Percentiles rank a stretch among this genome's conserved stretches.
Evolutionary conservation across 768 basidiomycete species (phyloP).

Genomic region (Lentinula guzmanii): DNA sequence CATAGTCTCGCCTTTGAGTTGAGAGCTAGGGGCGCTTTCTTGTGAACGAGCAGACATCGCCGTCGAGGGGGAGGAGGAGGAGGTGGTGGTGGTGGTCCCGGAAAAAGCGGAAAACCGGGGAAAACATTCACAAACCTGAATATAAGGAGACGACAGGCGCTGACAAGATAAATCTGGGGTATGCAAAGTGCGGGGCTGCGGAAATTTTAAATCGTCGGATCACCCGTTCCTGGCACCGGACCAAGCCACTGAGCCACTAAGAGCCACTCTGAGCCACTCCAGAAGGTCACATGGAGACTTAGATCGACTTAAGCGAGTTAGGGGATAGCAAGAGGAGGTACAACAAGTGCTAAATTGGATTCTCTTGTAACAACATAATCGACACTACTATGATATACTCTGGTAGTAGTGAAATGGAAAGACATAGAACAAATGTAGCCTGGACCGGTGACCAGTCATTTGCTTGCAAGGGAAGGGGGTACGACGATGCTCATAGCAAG

Average conservation of each 20-base stretch:
- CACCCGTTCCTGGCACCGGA: neutral
- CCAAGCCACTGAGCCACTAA: too few relatives aligned
- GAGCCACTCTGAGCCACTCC: too few relatives aligned
- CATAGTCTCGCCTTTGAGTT: neutral
- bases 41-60: neutral
- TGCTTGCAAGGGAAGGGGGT: conserved; percentile 10
- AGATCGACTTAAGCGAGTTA: too few relatives aligned
- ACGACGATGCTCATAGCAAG: conserved; percentile 17
- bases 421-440: neutral
- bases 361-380: neutral
- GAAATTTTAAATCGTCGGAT: neutral
- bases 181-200: neutral
- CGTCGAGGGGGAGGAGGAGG: neutral
- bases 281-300: too few relatives aligned
- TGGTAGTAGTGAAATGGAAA: neutral
- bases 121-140: neutral
- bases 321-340: too few relatives aligned
- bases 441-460: neutral
- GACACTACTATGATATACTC: neutral
- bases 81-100: neutral
- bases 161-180: neutral
- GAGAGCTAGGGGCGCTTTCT: neutral
- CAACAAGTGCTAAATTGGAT: too few relatives aligned
- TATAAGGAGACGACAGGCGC: neutral
- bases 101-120: neutral